Evolutionary conservation across 805 yeast species (phyloP).

Genomic region (Candida endomychidarum): DNA sequence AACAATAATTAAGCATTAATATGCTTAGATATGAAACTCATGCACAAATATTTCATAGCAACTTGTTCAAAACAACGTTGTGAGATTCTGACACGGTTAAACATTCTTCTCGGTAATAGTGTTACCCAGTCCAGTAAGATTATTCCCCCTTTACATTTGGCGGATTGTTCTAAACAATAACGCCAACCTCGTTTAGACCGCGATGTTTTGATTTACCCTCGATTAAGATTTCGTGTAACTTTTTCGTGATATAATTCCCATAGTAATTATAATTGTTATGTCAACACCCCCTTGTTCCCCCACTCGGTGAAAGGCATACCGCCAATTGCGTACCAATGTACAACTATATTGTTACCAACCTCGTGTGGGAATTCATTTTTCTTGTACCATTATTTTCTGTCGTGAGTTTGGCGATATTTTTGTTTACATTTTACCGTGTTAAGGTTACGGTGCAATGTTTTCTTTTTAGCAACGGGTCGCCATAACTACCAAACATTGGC

Average conservation of each 20-base stretch:
- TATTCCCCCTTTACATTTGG: background rate
- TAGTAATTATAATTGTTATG: background rate
- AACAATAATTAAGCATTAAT: too few relatives aligned
- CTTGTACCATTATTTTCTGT: background rate
- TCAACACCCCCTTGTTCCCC: slow-evolving; percentile 3
- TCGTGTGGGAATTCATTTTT: too few relatives aligned
- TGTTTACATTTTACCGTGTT: slow-evolving; percentile 6
- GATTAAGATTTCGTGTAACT: slow-evolving; percentile 6
- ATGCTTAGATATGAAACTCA: too few relatives aligned
- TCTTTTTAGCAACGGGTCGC: too few relatives aligned
- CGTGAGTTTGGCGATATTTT: background rate
- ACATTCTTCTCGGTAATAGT: background rate
- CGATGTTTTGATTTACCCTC: slow-evolving; percentile 4
- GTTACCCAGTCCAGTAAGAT: slow-evolving; percentile 5
- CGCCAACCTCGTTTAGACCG: slow-evolving; percentile 2
- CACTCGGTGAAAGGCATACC: too few relatives aligned
- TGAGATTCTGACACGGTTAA: background rate
- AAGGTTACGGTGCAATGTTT: background rate
- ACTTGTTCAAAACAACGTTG: too few relatives aligned
- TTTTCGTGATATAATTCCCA: background rate
- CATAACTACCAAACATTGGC: background rate
- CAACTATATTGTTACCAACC: too few relatives aligned
- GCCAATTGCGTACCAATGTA: too few relatives aligned
- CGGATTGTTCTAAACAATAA: background rate
- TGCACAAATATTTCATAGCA: background rate